Percentiles rank a stretch among this genome's conserved stretches.
phyloP scores from a whole-genome alignment of 306 rosid species.

The Rosa rugosa region DNA sequence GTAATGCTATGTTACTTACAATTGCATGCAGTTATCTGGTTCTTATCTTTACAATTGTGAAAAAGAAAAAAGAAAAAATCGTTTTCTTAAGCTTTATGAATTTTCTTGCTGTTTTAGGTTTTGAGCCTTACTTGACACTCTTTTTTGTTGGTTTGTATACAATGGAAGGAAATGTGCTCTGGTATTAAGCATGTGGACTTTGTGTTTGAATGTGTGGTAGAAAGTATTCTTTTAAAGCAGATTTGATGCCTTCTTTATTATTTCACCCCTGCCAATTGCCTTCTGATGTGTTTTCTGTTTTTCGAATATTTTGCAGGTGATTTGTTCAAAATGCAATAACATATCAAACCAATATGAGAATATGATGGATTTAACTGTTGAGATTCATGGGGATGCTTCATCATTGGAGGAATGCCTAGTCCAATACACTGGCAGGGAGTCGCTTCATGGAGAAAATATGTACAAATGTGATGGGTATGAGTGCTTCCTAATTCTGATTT shows the following conservation, averaged over 20 bases:
- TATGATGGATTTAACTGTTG: slow-evolving; percentile 99
- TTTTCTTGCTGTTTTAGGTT: no score
- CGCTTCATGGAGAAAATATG: slow-evolving; percentile 92
- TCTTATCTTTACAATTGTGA: neutral
- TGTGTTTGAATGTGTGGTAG: neutral
- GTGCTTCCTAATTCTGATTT: neutral
- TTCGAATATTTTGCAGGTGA: slow-evolving; percentile 50
- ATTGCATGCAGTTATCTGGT: neutral
- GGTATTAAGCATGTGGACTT: neutral
- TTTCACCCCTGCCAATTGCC: neutral
- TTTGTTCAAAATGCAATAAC: slow-evolving; percentile 76
- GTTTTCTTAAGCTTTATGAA: neutral
- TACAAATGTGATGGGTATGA: slow-evolving; percentile 97
- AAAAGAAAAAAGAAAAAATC: neutral
- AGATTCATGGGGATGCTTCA: slow-evolving; percentile 92
- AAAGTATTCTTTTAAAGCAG: neutral
- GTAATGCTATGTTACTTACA: neutral
- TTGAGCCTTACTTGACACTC: neutral
- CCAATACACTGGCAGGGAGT: slow-evolving; percentile 82
- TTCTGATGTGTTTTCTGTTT: neutral
- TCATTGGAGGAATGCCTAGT: slow-evolving; percentile 94
- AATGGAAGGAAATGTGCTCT: neutral
- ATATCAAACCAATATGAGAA: slow-evolving; percentile 82
- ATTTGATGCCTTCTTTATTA: neutral
- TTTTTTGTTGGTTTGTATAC: neutral